These are phyloP conservation scores for cucumber (Cucumis sativus) DNA, from an alignment of 306 rosid species.

Conservation along the genomic window DNA sequence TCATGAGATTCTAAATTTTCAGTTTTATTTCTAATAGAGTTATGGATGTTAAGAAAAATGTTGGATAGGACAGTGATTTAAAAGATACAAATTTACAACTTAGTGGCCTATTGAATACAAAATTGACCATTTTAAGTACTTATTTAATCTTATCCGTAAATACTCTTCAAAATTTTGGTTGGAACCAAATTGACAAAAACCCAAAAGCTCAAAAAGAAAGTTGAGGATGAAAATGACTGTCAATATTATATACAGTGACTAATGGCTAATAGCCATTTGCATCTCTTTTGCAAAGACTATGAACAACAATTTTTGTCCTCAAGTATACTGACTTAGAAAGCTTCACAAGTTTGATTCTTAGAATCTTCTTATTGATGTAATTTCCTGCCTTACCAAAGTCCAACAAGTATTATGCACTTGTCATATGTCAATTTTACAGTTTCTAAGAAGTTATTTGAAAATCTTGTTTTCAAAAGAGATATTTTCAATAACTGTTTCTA, in stretches of 20 bases:
- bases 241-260: too few species aligned
- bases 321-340: neutral
- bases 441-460: neutral
- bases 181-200: neutral
- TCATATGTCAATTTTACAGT: neutral
- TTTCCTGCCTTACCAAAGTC: neutral
- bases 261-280: neutral
- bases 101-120: neutral
- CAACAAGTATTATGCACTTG: neutral
- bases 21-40: too few species aligned
- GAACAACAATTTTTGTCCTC: conserved; percentile 1
- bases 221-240: too few species aligned
- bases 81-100: neutral
- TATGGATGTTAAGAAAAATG: too few species aligned
- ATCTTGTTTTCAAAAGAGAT: neutral
- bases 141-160: neutral
- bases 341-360: neutral
- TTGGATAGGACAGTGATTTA: too few species aligned
- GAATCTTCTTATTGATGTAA: neutral
- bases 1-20: too few species aligned
- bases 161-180: too few species aligned
- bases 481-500: neutral
- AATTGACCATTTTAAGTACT: neutral
- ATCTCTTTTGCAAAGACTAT: neutral
- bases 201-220: too few species aligned